These are phyloP conservation scores for Astrephomene gubernaculifera DNA, from an alignment of 139 green algal species.

Conservation along the genomic window DNA sequence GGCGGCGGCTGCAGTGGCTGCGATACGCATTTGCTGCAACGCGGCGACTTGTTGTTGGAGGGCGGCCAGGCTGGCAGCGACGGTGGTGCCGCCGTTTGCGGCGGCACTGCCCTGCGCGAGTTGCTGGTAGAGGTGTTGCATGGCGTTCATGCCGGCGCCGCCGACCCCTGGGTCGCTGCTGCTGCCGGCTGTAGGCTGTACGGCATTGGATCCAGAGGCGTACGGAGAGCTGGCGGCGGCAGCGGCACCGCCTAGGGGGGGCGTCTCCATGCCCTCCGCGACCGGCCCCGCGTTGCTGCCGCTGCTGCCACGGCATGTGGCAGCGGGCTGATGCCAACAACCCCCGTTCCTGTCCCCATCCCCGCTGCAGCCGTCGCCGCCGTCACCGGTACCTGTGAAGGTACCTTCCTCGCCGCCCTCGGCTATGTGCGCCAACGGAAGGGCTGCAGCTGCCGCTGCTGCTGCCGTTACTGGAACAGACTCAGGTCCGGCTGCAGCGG, in stretches of 20 bases:
- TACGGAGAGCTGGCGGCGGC: neutral
- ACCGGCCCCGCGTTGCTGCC: neutral
- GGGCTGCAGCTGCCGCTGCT: no score
- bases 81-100: neutral
- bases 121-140: constrained; percentile 31
- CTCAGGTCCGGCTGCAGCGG: no score
- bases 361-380: neutral
- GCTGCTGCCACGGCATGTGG: neutral
- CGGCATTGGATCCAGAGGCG: no score
- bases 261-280: constrained; percentile 35
- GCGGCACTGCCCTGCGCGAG: neutral
- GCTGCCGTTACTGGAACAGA: no score
- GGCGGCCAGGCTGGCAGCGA: constrained; percentile 19
- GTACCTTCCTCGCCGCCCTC: no score
- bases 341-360: neutral
- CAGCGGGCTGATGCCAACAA: neutral
- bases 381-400: no score
- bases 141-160: neutral
- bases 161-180: no score
- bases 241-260: neutral
- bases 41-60: constrained; percentile 44
- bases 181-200: neutral
- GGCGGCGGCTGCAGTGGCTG: neutral
- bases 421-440: no score
- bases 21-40: constrained; percentile 12